A percentile compares a stretch with the other conserved stretches of the same genome.
Conservation (phyloP, 2,329 filamentous ascomycete genomes). For the Pseudonectria buxi region DNA sequence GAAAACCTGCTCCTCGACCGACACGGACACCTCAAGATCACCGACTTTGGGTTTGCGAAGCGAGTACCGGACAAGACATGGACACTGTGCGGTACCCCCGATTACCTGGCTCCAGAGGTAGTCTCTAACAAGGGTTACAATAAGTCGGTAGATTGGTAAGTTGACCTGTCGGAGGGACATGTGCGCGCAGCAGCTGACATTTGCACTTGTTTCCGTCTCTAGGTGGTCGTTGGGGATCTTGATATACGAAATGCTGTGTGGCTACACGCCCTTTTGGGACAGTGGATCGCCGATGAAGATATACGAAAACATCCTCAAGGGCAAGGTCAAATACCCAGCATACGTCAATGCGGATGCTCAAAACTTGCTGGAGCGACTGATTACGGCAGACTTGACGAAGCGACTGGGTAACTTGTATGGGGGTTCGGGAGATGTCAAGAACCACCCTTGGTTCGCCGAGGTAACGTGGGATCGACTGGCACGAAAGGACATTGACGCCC, state of each 20-base stretch:
- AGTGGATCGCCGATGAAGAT: conserved; percentile 97
- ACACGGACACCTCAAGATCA: conserved; percentile 93
- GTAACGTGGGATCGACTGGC: conserved; percentile 94
- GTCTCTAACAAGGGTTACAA: conserved; percentile 99
- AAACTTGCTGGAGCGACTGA: conserved; percentile 84
- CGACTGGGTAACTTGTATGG: conserved; percentile 89
- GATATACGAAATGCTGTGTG: conserved; percentile 99
- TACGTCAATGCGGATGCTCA: conserved; percentile 95
- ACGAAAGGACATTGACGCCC: conserved; percentile 95
- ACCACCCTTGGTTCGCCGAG: conserved; percentile 92
- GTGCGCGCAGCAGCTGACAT: conserved; percentile 4
- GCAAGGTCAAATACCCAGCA: conserved; percentile 90
- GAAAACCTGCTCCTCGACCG: conserved; percentile 89
- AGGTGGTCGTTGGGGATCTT: conserved; percentile 99
- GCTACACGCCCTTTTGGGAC: conserved; percentile 99
- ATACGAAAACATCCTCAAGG: conserved; percentile 97
- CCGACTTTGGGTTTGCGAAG: conserved; percentile 98
- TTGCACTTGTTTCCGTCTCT: conserved; percentile 1
- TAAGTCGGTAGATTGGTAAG: conserved; percentile 97
- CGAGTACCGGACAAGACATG: conserved; percentile 98
- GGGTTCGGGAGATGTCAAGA: conserved; percentile 87
- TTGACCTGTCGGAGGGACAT: conserved; percentile 7
- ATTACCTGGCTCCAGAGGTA: conserved; percentile 95
- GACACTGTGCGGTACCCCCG: conserved; percentile 95
- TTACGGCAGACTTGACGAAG: conserved; percentile 92